Conservation (phyloP, 2,329 filamentous ascomycete species). For the Fusarium sp. region DNA sequence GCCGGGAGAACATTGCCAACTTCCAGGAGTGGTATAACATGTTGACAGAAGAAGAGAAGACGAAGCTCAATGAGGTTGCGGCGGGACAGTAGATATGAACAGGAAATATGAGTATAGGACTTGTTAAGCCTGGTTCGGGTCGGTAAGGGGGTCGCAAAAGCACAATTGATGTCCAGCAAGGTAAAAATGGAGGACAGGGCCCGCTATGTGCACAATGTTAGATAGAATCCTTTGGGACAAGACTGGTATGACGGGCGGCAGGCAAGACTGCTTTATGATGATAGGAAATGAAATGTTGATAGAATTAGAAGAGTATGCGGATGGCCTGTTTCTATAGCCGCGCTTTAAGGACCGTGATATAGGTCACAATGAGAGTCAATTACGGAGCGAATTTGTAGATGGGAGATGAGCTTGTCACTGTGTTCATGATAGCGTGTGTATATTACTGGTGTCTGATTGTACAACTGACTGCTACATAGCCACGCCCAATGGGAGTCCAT, state of each 20-base stretch:
- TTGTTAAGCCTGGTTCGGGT: constrained; percentile 12
- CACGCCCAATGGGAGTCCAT: neutral
- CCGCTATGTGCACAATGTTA: neutral
- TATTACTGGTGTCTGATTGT: constrained; percentile 13
- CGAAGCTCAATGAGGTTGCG: constrained; percentile 67
- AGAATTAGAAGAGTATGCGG: constrained; percentile 38
- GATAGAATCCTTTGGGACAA: constrained; percentile 23
- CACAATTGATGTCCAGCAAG: neutral
- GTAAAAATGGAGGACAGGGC: neutral
- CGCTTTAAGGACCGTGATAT: neutral
- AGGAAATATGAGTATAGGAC: neutral
- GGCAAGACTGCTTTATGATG: constrained; percentile 30
- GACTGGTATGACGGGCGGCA: constrained; percentile 6
- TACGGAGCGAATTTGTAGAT: constrained; percentile 4
- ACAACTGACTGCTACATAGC: neutral
- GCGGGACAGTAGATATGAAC: constrained; percentile 49
- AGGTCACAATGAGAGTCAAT: constrained; percentile 2
- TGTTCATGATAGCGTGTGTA: constrained; percentile 17
- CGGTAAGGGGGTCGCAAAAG: constrained; percentile 23
- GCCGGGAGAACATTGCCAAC: constrained; percentile 67
- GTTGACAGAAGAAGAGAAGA: constrained; percentile 68
- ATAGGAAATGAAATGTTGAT: constrained; percentile 43
- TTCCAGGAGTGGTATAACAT: constrained; percentile 70
- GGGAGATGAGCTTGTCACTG: constrained; percentile 20
- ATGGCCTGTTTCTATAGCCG: constrained; percentile 6